phyloP scores from a whole-genome alignment of 331 rosid species.

The Rhamnella rubrinervis region DNA sequence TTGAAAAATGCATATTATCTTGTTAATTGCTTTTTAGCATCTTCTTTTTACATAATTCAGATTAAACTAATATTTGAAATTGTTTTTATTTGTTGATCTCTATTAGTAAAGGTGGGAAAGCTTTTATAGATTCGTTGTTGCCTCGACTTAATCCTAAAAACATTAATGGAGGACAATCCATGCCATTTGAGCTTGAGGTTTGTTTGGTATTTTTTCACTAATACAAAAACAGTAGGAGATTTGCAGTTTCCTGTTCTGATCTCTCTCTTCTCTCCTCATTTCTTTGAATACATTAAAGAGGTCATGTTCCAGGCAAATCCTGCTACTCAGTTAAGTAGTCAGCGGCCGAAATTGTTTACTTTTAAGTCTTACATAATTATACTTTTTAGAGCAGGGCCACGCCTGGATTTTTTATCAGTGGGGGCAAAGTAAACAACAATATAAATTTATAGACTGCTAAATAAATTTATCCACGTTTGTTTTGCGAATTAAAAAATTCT shows the following conservation, averaged over 20 bases:
- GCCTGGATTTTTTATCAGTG: too few relatives aligned
- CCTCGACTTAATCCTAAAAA: slow-evolving; percentile 82
- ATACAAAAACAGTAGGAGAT: background rate
- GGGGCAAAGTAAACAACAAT: too few relatives aligned
- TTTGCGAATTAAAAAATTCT: too few relatives aligned
- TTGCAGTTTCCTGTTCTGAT: background rate
- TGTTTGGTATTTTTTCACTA: slow-evolving; percentile 26
- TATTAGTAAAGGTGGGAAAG: slow-evolving; percentile 87
- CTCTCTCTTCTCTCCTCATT: background rate
- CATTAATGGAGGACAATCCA: slow-evolving; percentile 77
- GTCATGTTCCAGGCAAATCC: too few relatives aligned
- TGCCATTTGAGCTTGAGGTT: slow-evolving; percentile 98
- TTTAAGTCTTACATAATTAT: too few relatives aligned
- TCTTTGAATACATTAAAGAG: background rate
- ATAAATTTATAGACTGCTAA: too few relatives aligned
- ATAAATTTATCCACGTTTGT: too few relatives aligned
- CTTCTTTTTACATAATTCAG: slow-evolving; percentile 11
- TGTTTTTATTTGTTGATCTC: slow-evolving; percentile 28
- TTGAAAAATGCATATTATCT: slow-evolving; percentile 5
- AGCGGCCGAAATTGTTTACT: too few relatives aligned
- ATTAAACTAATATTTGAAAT: slow-evolving; percentile 18
- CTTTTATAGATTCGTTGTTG: slow-evolving; percentile 77
- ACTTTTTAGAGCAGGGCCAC: too few relatives aligned
- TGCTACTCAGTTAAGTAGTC: too few relatives aligned
- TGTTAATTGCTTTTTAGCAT: background rate